A percentile compares a stretch with the other conserved stretches of the same genome.
These are phyloP conservation scores for Wallacemonas collosoma DNA, from an alignment of 208 protist species.

Conservation along the genomic window DNA sequence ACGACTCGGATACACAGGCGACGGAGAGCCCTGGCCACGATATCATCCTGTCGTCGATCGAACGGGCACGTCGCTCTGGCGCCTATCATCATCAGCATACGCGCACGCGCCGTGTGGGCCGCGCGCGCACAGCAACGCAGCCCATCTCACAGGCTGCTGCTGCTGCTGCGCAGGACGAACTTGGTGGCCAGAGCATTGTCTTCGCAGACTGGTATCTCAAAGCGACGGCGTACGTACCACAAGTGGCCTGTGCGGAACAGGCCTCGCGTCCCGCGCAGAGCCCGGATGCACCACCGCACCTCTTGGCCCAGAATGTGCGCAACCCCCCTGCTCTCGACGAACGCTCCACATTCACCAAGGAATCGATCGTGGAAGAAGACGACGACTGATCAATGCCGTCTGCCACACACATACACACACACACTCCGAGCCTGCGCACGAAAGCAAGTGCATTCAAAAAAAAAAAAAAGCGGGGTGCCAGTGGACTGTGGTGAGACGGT, in stretches of 20 bases:
- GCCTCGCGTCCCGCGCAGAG: background rate
- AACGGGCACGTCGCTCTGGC: constrained; percentile 8
- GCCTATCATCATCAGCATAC: background rate
- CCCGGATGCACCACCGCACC: constrained; percentile 49
- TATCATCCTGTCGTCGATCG: constrained; percentile 13
- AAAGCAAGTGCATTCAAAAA: no score
- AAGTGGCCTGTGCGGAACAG: background rate
- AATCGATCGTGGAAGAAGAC: constrained; percentile 88
- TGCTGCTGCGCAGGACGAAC: background rate
- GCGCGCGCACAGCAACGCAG: background rate
- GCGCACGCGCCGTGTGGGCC: background rate
- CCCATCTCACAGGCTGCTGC: background rate
- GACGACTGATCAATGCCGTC: constrained; percentile 49
- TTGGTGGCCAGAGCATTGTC: constrained; percentile 6
- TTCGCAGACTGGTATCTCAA: constrained; percentile 67
- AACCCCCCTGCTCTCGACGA: constrained; percentile 79
- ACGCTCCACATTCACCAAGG: constrained; percentile 85
- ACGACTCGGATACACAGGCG: constrained; percentile 14
- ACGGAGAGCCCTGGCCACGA: background rate
- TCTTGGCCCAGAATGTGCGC: constrained; percentile 61
- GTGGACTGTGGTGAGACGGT: no score
- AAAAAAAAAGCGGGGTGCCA: no score
- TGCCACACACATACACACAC: no score
- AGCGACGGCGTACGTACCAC: constrained; percentile 21
- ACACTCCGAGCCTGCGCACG: no score